Evolutionary conservation across 441 rosid genomes (phyloP), one percentile per base, ranked within the genome.

Genomic region (Croton laevigatus): DNA sequence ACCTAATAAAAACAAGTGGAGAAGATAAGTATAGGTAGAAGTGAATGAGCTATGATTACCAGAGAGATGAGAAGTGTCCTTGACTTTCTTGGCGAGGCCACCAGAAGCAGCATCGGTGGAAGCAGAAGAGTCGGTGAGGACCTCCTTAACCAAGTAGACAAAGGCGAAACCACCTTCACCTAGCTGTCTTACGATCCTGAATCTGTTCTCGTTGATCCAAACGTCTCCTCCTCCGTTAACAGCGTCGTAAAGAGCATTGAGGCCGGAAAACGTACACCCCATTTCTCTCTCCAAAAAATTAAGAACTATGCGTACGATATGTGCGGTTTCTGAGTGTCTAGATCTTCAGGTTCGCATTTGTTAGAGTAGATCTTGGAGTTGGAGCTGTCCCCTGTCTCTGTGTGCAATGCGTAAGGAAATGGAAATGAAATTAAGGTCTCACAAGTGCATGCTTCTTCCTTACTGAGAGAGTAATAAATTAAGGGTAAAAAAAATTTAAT

Each of bases 111-210:
- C 22, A 22, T 14, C 59, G 16, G 71, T 49, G 59, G 72, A 82
- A 11, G 91, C 74, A 38, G 99, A 73, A 60, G 86, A 64, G 73
- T 89, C 92, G 71, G 83, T 62, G 64, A 77, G 59, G 62, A 88
- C 79, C 82, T 96, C 99, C 81, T 93, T 90, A 46, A 96, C 98
- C 78, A 93, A 57, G 71, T 45, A 93, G 4, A 96, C 97, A 51
- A 79, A 93, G 1, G 98, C 97, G 80, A 93, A 96, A 7, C 98
- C 99, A 51, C 99, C 99, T 78, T 93, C 99, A 7, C 99, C 99
- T 19, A 96, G 91, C 93, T 96, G 98, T 84, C 96, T 83, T 59
- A 93, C 69, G 80, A 93, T 72, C 82, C 87, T 88, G 87, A 85
- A 96, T 62, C 96, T 76, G 86, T 91, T 93, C 68, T 96, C 99